Base-by-base conservation (phyloP, 2,329 filamentous ascomycete genomes). In the Fusarium chuoi region DNA sequence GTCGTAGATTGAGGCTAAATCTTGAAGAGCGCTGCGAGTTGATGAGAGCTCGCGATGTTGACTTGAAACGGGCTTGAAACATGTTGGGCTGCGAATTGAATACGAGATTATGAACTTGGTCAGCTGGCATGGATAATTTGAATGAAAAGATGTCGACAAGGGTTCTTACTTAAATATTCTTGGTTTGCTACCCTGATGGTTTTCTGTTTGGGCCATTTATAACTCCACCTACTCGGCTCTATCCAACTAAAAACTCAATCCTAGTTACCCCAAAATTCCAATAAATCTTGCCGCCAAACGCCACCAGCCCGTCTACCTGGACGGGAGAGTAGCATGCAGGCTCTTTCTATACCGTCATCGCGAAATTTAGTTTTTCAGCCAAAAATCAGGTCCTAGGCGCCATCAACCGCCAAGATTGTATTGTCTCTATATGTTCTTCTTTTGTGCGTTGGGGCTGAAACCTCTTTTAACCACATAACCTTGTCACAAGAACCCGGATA, bases 391-490 rank as follows among this genome's bases (percentile, higher is more conserved):
- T 6, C 20, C 20, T 41, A 41, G 20, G 0, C 20, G 8, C 13
- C 2, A 14, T 14, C 4, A 6, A 22, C 4, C 1, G 7, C 2
- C 2, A 6, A 22, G 2, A n/a, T 7, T n/a, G 7, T 6, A 22
- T 14, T 22, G 20, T 7, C 7, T 41, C 7, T 14, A 33, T 14
- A 13, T 14, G 33, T 14, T 13, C 20, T 41, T 41, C 7, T 22
- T 22, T 39, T 39, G 7, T 22, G 20, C 39, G 20, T 9, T 22
- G 20, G 20, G 20, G 20, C 38, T 22, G 7, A 41, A 41, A 7
- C 20, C 13, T 41, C 13, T 4, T 0, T 41, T 0, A 41, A 41
- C 20, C 12, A 41, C 39, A 33, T 33, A 33, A 33, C 33, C 33
- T 33, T 33, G 12, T 33, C 33, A 33, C 12, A 33, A 14, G 33